Evolutionary conservation across 2,329 filamentous ascomycete species (phyloP), one percentile per base, ranked within the genome.

Genomic region (Claviceps pazoutovae): DNA sequence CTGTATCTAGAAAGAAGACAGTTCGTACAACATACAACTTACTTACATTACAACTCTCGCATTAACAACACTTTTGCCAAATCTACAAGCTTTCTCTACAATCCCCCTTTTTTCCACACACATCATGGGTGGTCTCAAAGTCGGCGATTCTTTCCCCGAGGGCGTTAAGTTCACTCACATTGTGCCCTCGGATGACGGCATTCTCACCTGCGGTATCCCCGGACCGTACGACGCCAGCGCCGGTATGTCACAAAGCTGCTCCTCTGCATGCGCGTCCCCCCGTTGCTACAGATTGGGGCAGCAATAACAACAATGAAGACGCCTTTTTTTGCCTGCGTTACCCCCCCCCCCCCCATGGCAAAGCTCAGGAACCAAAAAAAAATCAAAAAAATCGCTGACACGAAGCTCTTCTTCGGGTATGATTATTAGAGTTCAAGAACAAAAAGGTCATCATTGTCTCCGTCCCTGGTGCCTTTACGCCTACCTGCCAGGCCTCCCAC

Each of bases 151-250:
- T 66, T 91, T 97, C 77, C 90, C 90, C 60, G 73, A 82, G 60
- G 84, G 78, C 61, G 83, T 95, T 56, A 75, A 76, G 68, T 96
- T 96, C 76, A 84, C 81, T 62, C 93, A 90, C 77, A 79, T 93
- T 59, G 84, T 87, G 55, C 88, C 87, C 68, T 78, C 81, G 14
- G 72, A 78, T 53, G 86, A 91, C 49, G 76, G 79, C 58, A 78
- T 94, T 61, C 86, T 79, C 51, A 74, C 79, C 56, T 95, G 90
- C 69, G 89, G 89, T 59, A 77, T 85, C 53, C 88, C 88, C 55
- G 76, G 83, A 63, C 77, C 79, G 64, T 94, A 85, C 73, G 74
- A 93, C 60, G 89, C 89, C 63, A 85, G 80, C 73, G 84, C 89
- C 69, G 77, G 79, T 80, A 68, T 46, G 69, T 62, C 23, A 19